These are phyloP conservation scores for Epicoccum sorghinum DNA, from an alignment of 2,329 filamentous ascomycete species.

Conservation along the genomic window DNA sequence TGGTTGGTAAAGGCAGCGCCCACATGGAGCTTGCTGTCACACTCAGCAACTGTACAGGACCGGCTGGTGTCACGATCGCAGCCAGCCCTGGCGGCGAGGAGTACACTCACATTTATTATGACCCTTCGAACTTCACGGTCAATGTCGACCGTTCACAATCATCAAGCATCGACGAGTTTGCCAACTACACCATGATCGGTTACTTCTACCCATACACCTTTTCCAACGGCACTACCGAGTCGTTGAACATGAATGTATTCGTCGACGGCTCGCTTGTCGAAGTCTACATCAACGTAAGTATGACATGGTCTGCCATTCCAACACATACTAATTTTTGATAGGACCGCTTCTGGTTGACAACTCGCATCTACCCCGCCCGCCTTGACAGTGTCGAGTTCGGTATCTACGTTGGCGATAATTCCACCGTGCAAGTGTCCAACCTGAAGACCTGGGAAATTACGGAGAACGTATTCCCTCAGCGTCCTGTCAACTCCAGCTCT, in stretches of 20 bases:
- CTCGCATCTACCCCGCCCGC: conserved; percentile 54
- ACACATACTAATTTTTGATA: conserved; percentile 16
- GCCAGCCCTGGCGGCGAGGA: conserved; percentile 53
- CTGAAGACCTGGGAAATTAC: conserved; percentile 50
- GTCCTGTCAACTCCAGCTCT: conserved; percentile 51
- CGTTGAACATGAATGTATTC: conserved; percentile 53
- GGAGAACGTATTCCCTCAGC: conserved; percentile 49
- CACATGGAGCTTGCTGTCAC: conserved; percentile 52
- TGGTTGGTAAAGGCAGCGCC: conserved; percentile 37
- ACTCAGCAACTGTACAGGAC: conserved; percentile 47
- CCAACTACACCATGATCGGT: conserved; percentile 52
- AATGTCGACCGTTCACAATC: conserved; percentile 53
- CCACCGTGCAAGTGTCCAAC: conserved; percentile 43
- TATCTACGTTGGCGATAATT: conserved; percentile 49
- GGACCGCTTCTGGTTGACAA: conserved; percentile 49
- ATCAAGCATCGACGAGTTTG: conserved; percentile 50
- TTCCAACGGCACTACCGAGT: conserved; percentile 44
- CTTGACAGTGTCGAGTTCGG: conserved; percentile 53
- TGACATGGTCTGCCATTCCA: not conserved
- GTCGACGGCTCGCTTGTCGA: conserved; percentile 56
- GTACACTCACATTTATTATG: conserved; percentile 54
- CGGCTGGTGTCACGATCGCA: conserved; percentile 51
- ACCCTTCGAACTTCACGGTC: conserved; percentile 54
- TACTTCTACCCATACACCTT: conserved; percentile 56
- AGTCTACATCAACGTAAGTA: conserved; percentile 52